Percentiles rank a stretch among this genome's conserved stretches.
Conservation (phyloP, 139 green algal species). For the Gonium pectorale region DNA sequence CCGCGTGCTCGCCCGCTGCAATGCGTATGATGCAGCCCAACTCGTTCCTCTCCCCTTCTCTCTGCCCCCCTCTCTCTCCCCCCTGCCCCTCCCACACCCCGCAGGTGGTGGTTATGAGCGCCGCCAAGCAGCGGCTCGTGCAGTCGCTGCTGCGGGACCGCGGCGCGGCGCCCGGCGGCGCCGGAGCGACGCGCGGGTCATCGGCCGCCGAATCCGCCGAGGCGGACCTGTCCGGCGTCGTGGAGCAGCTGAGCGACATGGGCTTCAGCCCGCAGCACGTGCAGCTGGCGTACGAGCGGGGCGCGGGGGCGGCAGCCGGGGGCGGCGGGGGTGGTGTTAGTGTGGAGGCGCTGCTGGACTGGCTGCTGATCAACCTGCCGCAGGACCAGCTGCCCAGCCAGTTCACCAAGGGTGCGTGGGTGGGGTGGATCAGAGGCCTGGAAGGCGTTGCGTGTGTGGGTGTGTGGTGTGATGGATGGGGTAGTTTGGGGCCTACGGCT, state of each 20-base stretch:
- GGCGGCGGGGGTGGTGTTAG: neutral
- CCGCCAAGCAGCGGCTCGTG: constrained; percentile 56
- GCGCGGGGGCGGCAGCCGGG: neutral
- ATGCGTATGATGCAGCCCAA: no score
- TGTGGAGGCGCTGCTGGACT: constrained; percentile 74
- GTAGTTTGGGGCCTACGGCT: no score
- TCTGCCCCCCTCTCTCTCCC: no score
- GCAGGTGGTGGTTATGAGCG: constrained; percentile 60
- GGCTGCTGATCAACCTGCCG: constrained; percentile 78
- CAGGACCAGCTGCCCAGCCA: constrained; percentile 70
- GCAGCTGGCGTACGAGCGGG: constrained; percentile 19
- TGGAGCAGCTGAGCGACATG: constrained; percentile 46
- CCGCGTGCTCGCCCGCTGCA: no score
- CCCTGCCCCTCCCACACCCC: neutral
- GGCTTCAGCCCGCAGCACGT: constrained; percentile 66
- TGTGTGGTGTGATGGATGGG: no score
- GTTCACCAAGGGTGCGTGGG: constrained; percentile 66
- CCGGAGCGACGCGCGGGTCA: neutral
- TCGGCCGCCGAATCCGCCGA: neutral
- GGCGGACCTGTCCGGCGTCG: neutral
- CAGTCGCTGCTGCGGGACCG: constrained; percentile 57
- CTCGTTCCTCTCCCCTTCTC: no score
- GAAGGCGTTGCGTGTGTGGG: no score
- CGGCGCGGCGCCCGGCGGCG: neutral
- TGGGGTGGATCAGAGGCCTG: neutral